These are phyloP conservation scores for Psilocybe tampanensis DNA, from an alignment of 768 basidiomycete genomes.

Conservation along the genomic window DNA sequence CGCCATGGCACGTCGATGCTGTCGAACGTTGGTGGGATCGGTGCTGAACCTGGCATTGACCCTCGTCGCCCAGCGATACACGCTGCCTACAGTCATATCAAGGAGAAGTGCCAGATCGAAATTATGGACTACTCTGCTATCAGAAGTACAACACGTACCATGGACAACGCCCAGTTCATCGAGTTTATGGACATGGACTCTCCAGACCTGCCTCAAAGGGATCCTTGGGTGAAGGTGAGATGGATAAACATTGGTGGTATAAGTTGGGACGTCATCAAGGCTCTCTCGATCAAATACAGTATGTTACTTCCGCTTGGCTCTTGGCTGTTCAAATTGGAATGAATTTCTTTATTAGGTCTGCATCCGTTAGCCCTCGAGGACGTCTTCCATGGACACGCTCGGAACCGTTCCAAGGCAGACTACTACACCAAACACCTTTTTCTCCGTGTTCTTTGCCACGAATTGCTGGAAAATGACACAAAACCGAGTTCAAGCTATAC, in stretches of 20 bases:
- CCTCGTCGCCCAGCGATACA: slow-evolving; percentile 62
- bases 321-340: neutral
- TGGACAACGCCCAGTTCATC: slow-evolving; percentile 67
- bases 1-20: slow-evolving; percentile 50
- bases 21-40: slow-evolving; percentile 41
- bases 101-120: slow-evolving; percentile 65
- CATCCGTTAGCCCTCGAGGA: slow-evolving; percentile 78
- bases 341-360: slow-evolving; percentile 42
- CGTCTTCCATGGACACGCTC: slow-evolving; percentile 55
- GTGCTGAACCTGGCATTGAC: slow-evolving; percentile 75
- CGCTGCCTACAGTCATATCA: slow-evolving; percentile 57
- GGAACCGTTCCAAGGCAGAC: slow-evolving; percentile 67
- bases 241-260: slow-evolving; percentile 76
- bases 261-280: slow-evolving; percentile 75
- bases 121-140: slow-evolving; percentile 66
- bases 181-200: slow-evolving; percentile 46
- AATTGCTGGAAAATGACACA: slow-evolving; percentile 41
- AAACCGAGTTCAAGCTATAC: slow-evolving; percentile 21
- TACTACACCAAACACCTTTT: slow-evolving; percentile 75
- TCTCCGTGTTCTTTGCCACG: slow-evolving; percentile 67
- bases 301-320: slow-evolving; percentile 16
- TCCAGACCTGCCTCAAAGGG: slow-evolving; percentile 42
- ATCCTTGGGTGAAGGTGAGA: slow-evolving; percentile 67
- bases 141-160: slow-evolving; percentile 51
- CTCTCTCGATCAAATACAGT: slow-evolving; percentile 68